Base-by-base conservation (phyloP, 1,284 basidiomycete species). In the Tranzscheliella williamsii region DNA sequence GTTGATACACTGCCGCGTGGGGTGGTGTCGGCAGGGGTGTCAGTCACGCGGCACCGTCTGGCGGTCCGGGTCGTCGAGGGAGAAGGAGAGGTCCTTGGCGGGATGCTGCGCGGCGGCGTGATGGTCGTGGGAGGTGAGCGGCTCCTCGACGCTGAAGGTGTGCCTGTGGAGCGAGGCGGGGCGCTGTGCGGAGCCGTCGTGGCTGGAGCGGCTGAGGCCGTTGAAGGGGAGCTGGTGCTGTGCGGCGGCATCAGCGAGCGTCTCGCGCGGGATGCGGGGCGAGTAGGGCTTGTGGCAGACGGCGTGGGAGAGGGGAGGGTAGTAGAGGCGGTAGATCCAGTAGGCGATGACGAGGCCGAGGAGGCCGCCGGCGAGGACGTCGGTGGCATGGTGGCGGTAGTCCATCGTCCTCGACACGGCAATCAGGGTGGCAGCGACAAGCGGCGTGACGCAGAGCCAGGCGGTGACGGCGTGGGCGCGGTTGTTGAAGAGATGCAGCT, bases 401-500 rank as follows among this genome's bases (percentile, higher is more conserved):
- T 80, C 79, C 79, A 79, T 79, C 6, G 78, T 75, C 11, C 80
- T 52, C 9, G 66, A 71, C 50, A 96, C 87, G 3, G 92, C 92
- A 21, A 97, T 89, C 31, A 95, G 82, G 1, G 86, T 82, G 3
- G 90, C 92, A 13, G 83, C 90, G 24, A 86, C 79, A 38, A 94
- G 83, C 0, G 92, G 93, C 0, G 84, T 79, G 2, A 91, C 73
- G 0, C 87, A 83, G 23, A 93, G 78, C 91, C 92, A 97, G 5
- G 88, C 86, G 70, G 92, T 91, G 72, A 89, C 87, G 23, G 88
- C 82, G 78, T 91, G 85, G 4, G 91, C 91, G 32, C 85, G 83
- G 2, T 81, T 80, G 75, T 95, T 91, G 67, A 91, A 95, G 9
- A 96, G 80, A 73, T 94, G 92, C 69, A 95, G 80, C 79, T 97